These are phyloP conservation scores for Ogataea ramenticola DNA, from an alignment of 805 yeast species.

Conservation along the genomic window DNA sequence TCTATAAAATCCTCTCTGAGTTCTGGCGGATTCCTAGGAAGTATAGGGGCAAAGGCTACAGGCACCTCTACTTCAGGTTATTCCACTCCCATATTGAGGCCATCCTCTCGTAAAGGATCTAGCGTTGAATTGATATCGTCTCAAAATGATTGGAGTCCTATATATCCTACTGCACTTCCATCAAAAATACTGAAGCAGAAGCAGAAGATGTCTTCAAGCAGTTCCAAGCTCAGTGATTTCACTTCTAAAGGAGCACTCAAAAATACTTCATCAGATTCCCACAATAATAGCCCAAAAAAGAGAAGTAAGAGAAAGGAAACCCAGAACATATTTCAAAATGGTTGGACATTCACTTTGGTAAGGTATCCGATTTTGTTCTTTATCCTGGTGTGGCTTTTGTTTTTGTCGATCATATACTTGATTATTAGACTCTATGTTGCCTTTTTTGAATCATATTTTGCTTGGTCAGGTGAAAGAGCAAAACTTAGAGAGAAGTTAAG, in stretches of 20 bases:
- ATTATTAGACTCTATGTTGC: slow-evolving; percentile 54
- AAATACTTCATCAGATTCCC: slow-evolving; percentile 6
- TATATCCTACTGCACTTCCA: slow-evolving; percentile 17
- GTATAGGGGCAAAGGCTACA: too few relatives aligned
- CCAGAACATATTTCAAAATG: slow-evolving; percentile 8
- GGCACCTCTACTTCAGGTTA: slow-evolving; percentile 2
- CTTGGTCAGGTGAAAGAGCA: slow-evolving; percentile 55
- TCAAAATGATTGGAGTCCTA: slow-evolving; percentile 40
- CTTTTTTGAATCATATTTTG: slow-evolving; percentile 48
- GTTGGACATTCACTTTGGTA: slow-evolving; percentile 35
- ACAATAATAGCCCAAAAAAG: slow-evolving; percentile 8
- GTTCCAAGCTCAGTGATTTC: too few relatives aligned
- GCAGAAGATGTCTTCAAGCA: too few relatives aligned
- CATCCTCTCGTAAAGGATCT: slow-evolving; percentile 4
- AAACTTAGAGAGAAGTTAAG: slow-evolving; percentile 42
- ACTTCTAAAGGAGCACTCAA: too few relatives aligned
- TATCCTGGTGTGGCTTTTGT: slow-evolving; percentile 44
- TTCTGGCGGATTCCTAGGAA: not conserved
- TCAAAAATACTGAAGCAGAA: slow-evolving; percentile 7
- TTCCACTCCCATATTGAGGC: slow-evolving; percentile 1
- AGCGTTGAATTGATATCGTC: slow-evolving; percentile 31
- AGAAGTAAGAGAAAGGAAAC: slow-evolving; percentile 3
- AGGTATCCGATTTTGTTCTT: slow-evolving; percentile 60
- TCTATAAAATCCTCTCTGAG: not conserved
- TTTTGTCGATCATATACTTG: slow-evolving; percentile 44